Evolutionary conservation across 2,329 filamentous ascomycete genomes (phyloP).

Genomic region (Clonostachys sp.): DNA sequence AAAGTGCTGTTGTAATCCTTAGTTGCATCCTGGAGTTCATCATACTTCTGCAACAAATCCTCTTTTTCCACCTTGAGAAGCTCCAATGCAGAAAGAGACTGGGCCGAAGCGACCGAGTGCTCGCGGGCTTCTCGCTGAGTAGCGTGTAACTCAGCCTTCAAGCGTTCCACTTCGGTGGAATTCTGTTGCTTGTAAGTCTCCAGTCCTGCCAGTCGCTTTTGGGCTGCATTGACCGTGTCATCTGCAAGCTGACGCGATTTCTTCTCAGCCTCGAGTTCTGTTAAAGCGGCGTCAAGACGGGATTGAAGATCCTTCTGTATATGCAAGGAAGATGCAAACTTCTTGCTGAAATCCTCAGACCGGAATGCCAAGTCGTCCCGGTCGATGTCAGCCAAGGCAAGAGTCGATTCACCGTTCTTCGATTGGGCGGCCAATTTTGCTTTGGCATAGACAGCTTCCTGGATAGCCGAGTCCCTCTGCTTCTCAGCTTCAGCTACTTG

Average conservation of each 20-base stretch:
- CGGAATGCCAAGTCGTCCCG: slow-evolving; percentile 51
- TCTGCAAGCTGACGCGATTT: slow-evolving; percentile 80
- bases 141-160: slow-evolving; percentile 82
- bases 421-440: slow-evolving; percentile 83
- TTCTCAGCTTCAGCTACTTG: slow-evolving; percentile 92
- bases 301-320: slow-evolving; percentile 76
- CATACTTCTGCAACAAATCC: slow-evolving; percentile 65
- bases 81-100: slow-evolving; percentile 70
- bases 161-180: slow-evolving; percentile 76
- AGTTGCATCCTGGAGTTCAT: slow-evolving; percentile 61
- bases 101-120: slow-evolving; percentile 70
- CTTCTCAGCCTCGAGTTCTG: slow-evolving; percentile 76
- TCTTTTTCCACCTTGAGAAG: slow-evolving; percentile 83
- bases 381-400: slow-evolving; percentile 28
- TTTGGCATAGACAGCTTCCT: slow-evolving; percentile 91
- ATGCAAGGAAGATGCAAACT: slow-evolving; percentile 76
- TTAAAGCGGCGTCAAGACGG: slow-evolving; percentile 63
- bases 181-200: slow-evolving; percentile 81
- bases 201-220: slow-evolving; percentile 78
- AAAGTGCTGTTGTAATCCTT: slow-evolving; percentile 70
- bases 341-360: slow-evolving; percentile 70
- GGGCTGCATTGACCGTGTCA: slow-evolving; percentile 77
- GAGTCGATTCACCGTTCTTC: slow-evolving; percentile 37
- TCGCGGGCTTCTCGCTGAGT: slow-evolving; percentile 75
- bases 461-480: slow-evolving; percentile 89